Percentiles rank a stretch among this genome's conserved stretches.
Evolutionary conservation across 202 grass and related monocot genomes (phyloP).

Genomic region (Carex arenaria): DNA sequence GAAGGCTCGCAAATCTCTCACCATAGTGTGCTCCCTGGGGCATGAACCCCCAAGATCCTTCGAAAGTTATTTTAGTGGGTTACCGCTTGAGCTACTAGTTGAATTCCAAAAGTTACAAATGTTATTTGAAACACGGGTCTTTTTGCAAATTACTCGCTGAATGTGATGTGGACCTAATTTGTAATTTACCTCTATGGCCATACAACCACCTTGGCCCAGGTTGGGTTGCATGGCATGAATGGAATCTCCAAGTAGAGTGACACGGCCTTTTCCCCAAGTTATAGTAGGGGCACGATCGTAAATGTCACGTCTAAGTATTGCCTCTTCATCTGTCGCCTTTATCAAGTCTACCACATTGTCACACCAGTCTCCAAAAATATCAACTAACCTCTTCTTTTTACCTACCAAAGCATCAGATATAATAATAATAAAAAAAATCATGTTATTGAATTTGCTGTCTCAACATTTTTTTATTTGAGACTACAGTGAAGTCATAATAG

Average conservation of each 20-base stretch:
- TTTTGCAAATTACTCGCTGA: not conserved
- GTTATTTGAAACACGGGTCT: not conserved
- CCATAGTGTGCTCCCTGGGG: not conserved
- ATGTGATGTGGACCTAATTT: not conserved
- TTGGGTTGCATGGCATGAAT: conserved; percentile 99
- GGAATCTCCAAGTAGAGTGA: conserved; percentile 96
- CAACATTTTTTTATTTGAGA: not conserved
- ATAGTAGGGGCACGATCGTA: conserved; percentile 78
- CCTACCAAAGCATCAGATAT: conserved; percentile 34
- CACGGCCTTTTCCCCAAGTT: conserved; percentile 85
- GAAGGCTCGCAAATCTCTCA: not conserved
- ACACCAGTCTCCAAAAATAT: conserved; percentile 93
- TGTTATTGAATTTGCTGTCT: not conserved
- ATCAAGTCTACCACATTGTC: conserved; percentile 88
- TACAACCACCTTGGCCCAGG: conserved; percentile 96
- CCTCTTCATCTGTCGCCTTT: conserved; percentile 80
- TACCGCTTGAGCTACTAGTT: not conserved
- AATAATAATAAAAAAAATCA: not conserved
- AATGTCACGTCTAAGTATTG: conserved; percentile 86
- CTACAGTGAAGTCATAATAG: not conserved
- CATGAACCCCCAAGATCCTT: not conserved
- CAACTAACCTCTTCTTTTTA: conserved; percentile 62
- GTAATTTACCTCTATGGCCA: conserved; percentile 91
- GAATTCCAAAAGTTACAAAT: not conserved
- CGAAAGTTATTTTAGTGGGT: not conserved